phyloP scores from a whole-genome alignment of 1,284 basidiomycete genomes.

The Trichosporon asahii region DNA sequence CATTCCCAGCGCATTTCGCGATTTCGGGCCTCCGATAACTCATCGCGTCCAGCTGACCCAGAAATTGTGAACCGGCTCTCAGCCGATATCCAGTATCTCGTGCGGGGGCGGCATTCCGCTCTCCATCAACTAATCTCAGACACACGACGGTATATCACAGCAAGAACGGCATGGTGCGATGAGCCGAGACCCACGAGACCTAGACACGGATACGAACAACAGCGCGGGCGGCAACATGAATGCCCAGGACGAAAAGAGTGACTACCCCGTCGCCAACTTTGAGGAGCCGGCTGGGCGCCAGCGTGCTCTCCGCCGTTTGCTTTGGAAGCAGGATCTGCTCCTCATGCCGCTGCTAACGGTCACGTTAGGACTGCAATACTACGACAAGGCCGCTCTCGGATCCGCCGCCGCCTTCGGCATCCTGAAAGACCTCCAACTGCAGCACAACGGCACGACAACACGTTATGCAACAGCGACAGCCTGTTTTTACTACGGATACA shows the following conservation, averaged over 20 bases:
- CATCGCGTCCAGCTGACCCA: neutral
- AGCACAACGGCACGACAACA: constrained; percentile 46
- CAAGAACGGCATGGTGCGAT: neutral
- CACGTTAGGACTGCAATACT: constrained; percentile 54
- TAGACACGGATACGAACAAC: neutral
- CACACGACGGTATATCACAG: neutral
- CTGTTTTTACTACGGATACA: constrained; percentile 56
- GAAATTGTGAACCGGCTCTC: neutral
- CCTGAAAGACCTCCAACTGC: constrained; percentile 51
- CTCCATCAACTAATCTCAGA: neutral
- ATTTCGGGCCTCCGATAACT: neutral
- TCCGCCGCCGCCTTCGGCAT: constrained; percentile 56
- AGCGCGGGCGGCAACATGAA: no score
- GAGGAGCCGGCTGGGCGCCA: neutral
- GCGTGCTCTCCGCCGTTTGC: constrained; percentile 20
- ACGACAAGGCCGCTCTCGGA: constrained; percentile 56
- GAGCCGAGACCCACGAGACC: neutral
- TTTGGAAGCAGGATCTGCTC: constrained; percentile 45
- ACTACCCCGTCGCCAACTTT: neutral
- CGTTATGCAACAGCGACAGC: constrained; percentile 49
- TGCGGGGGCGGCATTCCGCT: neutral
- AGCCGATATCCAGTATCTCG: neutral
- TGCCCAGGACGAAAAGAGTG: neutral
- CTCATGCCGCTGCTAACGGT: constrained; percentile 54
- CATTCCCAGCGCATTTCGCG: neutral